Evolutionary conservation across 176 grass and related monocot genomes (phyloP), one percentile per base, ranked within the genome.

Genomic region (Aegilops longissima): DNA sequence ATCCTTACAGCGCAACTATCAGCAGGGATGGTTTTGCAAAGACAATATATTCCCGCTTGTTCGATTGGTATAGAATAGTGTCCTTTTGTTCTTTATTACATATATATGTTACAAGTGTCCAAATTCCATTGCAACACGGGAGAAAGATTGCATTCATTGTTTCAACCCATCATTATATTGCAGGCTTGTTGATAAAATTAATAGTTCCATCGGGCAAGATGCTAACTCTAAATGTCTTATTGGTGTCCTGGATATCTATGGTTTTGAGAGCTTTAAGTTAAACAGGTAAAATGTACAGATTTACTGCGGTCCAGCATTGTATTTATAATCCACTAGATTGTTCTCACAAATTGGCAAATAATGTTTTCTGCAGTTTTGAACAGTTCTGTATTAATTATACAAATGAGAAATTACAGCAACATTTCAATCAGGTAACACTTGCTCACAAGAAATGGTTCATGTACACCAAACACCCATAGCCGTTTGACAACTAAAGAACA

Each of bases 341-440:
- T 64, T 88, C 27, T 72, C 21, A 76, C 25, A 30, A 65, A 76
- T 49, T 86, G 23, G 86, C n/a, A n/a, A 52, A 84, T 52, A 34
- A 68, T 79, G 49, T 45, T 51, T 88, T 87, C 17, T 87, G 59
- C 89, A 95, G 97, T 76, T 99, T 99, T 52, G 97, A 99, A 88
- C 97, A 99, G 25, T 99, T 99, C 21, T 99, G 97, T 88, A 99
- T 99, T 68, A 99, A 99, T 79, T 99, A 90, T 82, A 99, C 97
- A 88, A 99, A 99, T 77, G 97, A 99, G 77, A 99, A 99, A 84
- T 79, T 99, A 71, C 97, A 99, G 65, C 97, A 99, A 49, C 97
- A 99, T 87, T 99, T 99, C 90, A 99, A 99, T 80, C 97, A 98
- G 92, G 96, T 95, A 95, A 81, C 8, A 67, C 77, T 89, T 81